Percentiles rank a stretch among this genome's conserved stretches.
Conservation (phyloP, 768 basidiomycete species). For the Mycena haematopus region DNA sequence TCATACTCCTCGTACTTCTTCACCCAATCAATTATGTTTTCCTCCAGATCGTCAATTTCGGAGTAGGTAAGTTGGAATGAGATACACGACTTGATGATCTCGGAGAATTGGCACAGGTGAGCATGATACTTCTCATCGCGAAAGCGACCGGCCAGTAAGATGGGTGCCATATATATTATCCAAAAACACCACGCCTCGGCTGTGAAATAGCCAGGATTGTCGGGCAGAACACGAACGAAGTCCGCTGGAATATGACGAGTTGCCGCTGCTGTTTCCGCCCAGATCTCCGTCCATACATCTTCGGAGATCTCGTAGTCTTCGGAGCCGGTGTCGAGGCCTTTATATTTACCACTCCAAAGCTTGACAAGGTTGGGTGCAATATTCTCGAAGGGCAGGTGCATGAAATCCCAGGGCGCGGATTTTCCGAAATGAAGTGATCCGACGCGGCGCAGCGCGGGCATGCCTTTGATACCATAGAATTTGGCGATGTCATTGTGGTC, state of each 20-base stretch:
- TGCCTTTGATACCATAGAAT: conserved; percentile 37
- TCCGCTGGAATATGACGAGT: conserved; percentile 38
- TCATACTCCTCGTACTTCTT: conserved; percentile 32
- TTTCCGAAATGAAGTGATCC: conserved; percentile 36
- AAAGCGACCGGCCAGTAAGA: conserved; percentile 41
- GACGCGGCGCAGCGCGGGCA: conserved; percentile 35
- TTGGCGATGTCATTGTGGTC: conserved; percentile 29
- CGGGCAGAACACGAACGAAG: conserved; percentile 39
- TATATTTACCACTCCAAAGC: conserved; percentile 50
- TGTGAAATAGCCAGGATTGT: conserved; percentile 36
- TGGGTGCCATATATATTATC: conserved; percentile 43
- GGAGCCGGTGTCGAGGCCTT: conserved; percentile 40
- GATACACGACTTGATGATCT: conserved; percentile 42
- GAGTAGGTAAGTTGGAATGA: conserved; percentile 37
- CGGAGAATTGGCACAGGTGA: conserved; percentile 29
- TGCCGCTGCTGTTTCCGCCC: conserved; percentile 38
- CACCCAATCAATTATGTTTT: conserved; percentile 43
- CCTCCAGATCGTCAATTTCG: conserved; percentile 37
- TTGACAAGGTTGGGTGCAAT: conserved; percentile 42
- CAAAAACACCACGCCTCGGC: conserved; percentile 49
- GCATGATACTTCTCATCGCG: conserved; percentile 38
- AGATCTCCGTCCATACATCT: conserved; percentile 44
- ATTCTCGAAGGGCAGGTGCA: conserved; percentile 54
- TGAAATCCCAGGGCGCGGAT: conserved; percentile 49
- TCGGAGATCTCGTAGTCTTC: conserved; percentile 36